Conservation (phyloP, 2,329 filamentous ascomycete genomes). For the Exophiala bonariae region DNA sequence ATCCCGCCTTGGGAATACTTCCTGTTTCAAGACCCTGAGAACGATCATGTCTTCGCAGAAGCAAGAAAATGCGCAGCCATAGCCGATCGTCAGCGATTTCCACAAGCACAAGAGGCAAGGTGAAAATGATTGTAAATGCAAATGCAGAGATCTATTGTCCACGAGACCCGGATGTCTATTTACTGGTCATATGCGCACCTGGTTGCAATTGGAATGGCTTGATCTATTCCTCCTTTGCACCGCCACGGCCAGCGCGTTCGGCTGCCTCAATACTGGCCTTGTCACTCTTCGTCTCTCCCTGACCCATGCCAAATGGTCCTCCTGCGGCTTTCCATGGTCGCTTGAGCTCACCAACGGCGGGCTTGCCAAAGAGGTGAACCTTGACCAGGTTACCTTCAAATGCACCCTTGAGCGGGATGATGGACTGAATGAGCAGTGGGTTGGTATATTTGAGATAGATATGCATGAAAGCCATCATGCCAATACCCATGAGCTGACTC, state of each 20-base stretch:
- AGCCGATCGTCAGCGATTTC: background rate
- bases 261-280: constrained; percentile 68
- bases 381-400: constrained; percentile 95
- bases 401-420: constrained; percentile 94
- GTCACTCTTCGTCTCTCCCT: constrained; percentile 78
- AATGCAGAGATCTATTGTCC: too few relatives aligned
- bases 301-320: constrained; percentile 76
- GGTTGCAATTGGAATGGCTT: background rate
- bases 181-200: background rate
- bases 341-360: constrained; percentile 87
- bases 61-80: too few relatives aligned
- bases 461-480: constrained; percentile 99
- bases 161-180: constrained; percentile 6
- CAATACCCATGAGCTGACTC: constrained; percentile 90
- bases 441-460: constrained; percentile 99
- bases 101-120: background rate
- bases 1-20: too few relatives aligned
- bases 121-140: too few relatives aligned
- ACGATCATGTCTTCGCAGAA: too few relatives aligned
- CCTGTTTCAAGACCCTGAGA: too few relatives aligned
- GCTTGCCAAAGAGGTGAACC: constrained; percentile 86
- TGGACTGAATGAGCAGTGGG: constrained; percentile 96
- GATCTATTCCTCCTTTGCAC: constrained; percentile 52
- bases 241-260: constrained; percentile 51
- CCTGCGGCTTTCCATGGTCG: constrained; percentile 87